Evolutionary conservation across 2,329 filamentous ascomycete genomes (phyloP), one percentile per base, ranked within the genome.

Genomic region (Aspergillus calidoustus): DNA sequence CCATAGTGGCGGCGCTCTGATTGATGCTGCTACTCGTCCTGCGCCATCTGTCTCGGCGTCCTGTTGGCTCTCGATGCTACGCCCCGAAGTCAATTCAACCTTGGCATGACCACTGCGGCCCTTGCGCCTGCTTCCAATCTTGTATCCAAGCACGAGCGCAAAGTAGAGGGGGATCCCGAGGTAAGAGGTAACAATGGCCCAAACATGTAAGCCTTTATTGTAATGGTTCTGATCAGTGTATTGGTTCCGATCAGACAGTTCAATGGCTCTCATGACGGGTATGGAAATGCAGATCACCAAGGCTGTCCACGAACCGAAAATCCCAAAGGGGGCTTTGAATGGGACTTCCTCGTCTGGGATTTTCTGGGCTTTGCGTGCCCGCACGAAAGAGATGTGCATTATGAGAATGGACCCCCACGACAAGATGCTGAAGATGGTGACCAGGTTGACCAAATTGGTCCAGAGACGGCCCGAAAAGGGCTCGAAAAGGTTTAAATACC

Each of bases 201-300:
- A 86, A 80, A 89, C 89, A 72, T 90, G 84, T 62, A 91, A 90
- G 78, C 57, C 80, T 79, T 62, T 81, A 77, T 69, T 77, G 65
- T 73, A 74, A n/a, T 38, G 65, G 68, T 65, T 69, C 71, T 28
- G 86, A 8, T 60, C 79, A 73, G 94, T 77, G 65, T 73, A 74
- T n/a, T 38, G 65, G 68, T 65, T 69, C 71, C 30, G 86, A 8
- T 60, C 79, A 73, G 94, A 93, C 53, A 89, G 86, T 58, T 85
- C 82, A 76, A 88, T 93, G 80, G 92, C 92, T 84, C 94, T 94
- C 72, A 91, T 93, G 61, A 94, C 72, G 1, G 89, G 86, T 63
- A 95, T 90, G 23, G 94, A 75, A 69, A 84, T 81, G 77, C 89
- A 92, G 76, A 92, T 87, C 70, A 83, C 77, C 3, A 94, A 81